These are phyloP conservation scores for Leucaena leucocephala DNA, from an alignment of 306 rosid genomes.

Conservation along the genomic window DNA sequence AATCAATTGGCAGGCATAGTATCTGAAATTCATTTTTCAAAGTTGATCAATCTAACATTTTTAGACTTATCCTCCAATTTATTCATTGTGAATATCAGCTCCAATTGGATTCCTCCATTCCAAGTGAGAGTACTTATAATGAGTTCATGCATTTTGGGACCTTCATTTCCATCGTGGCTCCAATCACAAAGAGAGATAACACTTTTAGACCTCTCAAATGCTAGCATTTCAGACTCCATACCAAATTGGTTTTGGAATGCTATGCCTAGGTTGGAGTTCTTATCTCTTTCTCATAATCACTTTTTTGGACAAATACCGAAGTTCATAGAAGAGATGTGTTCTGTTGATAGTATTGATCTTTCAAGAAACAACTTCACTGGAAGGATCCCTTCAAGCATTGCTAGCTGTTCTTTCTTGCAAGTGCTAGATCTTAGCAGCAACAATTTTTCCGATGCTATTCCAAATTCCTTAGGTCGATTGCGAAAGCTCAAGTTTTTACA, in stretches of 20 bases:
- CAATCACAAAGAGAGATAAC: constrained; percentile 31
- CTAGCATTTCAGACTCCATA: constrained; percentile 41
- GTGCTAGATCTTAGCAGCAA: constrained; percentile 47
- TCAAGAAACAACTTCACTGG: constrained; percentile 48
- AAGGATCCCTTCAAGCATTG: constrained; percentile 42
- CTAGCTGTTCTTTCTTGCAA: constrained; percentile 34
- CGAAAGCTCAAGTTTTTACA: constrained; percentile 38
- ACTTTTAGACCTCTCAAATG: constrained; percentile 43
- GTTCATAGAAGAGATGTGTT: constrained; percentile 24
- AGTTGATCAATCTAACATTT: constrained; percentile 19
- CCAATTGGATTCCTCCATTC: constrained; percentile 52
- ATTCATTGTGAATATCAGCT: constrained; percentile 36
- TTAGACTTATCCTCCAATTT: constrained; percentile 42
- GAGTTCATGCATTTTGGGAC: constrained; percentile 52
- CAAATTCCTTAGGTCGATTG: constrained; percentile 42
- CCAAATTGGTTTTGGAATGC: constrained; percentile 50
- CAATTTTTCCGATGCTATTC: constrained; percentile 40
- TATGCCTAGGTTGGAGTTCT: constrained; percentile 6
- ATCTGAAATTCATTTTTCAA: constrained; percentile 44
- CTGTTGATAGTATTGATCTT: constrained; percentile 39
- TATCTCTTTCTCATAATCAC: constrained; percentile 47
- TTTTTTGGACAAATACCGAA: constrained; percentile 49
- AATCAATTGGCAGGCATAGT: constrained; percentile 48
- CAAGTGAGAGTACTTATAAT: constrained; percentile 14
- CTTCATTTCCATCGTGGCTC: constrained; percentile 53